Base-by-base conservation (phyloP, 495 filamentous ascomycete genomes). In the Hypomontagnella submonticulosa region DNA sequence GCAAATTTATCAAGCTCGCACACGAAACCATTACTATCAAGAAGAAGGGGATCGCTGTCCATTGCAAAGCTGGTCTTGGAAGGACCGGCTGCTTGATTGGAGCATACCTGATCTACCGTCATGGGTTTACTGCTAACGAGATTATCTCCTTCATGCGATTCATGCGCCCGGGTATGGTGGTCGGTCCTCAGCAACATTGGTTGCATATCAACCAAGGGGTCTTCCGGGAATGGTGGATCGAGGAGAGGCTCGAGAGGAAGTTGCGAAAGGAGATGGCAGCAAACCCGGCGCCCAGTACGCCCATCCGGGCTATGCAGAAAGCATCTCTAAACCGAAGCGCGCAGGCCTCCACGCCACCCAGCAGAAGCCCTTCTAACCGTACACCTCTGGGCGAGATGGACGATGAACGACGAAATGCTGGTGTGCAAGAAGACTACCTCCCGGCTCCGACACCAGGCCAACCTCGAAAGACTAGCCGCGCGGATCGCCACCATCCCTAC, bases 121-220 rank as follows among this genome's bases (percentile, higher is more conserved):
- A 98, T 77, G 96, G 92, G n/a, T 99, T 98, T 73, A 98, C 94
- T 1, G 95, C 96, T 33, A 97, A 97, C 73, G 95, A 99, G 76
- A 86, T 97, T 67, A 99, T 99, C 77, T 91, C 95, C 4, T 99
- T 92, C 78, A 98, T 99, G 95, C 88, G 95, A 60, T 99, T 99
- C 79, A 99, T 98, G 95, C 88, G 95, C 33, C 95, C 95, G 0
- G 95, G 95, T 16, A 99, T 99, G 95, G 95, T 99, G 1, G 95
- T 99, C 32, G 95, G 95, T 0, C 95, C 95, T n/a, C 95, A 99
- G 71, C 95, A 99, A 76, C 95, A 99, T 75, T 99, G 95, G 95
- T 84, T 99, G 13, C 95, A 98, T 73, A 87, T 98, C 56, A 97
- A 99, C 80, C 95, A 99, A 79, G 90, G 89, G 10, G 85, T 89